Conservation (phyloP, 192 early-diverging fungal species). For the Dissophora globulifera region DNA sequence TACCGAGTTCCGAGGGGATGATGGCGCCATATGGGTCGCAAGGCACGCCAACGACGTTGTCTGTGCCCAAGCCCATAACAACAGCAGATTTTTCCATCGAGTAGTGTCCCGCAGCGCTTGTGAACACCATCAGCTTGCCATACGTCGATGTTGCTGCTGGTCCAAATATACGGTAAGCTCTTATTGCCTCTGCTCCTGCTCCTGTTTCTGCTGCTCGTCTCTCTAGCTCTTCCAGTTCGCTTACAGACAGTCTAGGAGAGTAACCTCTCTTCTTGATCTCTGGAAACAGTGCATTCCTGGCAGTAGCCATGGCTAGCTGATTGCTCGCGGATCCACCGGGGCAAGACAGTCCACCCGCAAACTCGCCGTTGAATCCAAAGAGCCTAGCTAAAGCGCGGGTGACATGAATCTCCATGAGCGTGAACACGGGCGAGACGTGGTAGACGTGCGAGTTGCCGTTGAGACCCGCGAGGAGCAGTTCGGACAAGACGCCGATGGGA, state of each 20-base stretch:
- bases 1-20: conserved; percentile 64
- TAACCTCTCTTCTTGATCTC: conserved; percentile 67
- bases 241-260: conserved; percentile 38
- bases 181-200: too few relatives aligned
- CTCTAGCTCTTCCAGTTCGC: conserved; percentile 6
- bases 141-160: conserved; percentile 23
- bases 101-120: conserved; percentile 79
- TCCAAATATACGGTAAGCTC: conserved; percentile 8
- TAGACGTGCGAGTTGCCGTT: conserved; percentile 88
- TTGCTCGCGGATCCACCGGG: conserved; percentile 84
- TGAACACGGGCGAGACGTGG: conserved; percentile 74
- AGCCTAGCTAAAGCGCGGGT: conserved; percentile 58
- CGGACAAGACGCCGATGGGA: conserved; percentile 77
- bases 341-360: conserved; percentile 72
- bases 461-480: conserved; percentile 73
- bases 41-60: conserved; percentile 74
- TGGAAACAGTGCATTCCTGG: conserved; percentile 73
- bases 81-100: conserved; percentile 79
- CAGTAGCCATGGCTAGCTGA: conserved; percentile 78
- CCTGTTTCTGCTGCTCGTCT: too few relatives aligned
- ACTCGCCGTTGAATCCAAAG: conserved; percentile 59
- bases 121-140: conserved; percentile 69
- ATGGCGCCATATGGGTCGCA: conserved; percentile 71
- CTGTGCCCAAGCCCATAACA: conserved; percentile 74
- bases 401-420: conserved; percentile 74